These are phyloP conservation scores for cucumber (Cucumis sativus) DNA, from an alignment of 306 rosid species.

Conservation along the genomic window Cucumber_9930_V3 NC_026660.2:5348001-5348500, in stretches of 20 bases:
- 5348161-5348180: neutral
- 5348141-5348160: neutral
- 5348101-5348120: neutral
- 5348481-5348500: neutral
- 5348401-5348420: conserved; percentile 3
- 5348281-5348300: conserved; percentile 3
- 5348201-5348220: neutral
- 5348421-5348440: conserved; percentile 3
- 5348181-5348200: neutral
- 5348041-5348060: neutral
- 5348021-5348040: neutral
- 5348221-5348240: neutral
- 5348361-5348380: neutral
- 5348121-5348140: neutral
- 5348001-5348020: neutral
- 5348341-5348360: neutral
- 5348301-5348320: conserved; percentile 3
- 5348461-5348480: neutral
- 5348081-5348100: neutral
- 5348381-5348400: conserved; percentile 2
- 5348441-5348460: conserved; percentile 2
- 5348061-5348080: neutral
- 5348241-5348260: neutral
- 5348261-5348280: neutral
- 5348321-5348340: neutral